Evolutionary conservation across 2,329 filamentous ascomycete species (phyloP), one percentile per base, ranked within the genome.

Genomic region (Colletotrichum sp.): DNA sequence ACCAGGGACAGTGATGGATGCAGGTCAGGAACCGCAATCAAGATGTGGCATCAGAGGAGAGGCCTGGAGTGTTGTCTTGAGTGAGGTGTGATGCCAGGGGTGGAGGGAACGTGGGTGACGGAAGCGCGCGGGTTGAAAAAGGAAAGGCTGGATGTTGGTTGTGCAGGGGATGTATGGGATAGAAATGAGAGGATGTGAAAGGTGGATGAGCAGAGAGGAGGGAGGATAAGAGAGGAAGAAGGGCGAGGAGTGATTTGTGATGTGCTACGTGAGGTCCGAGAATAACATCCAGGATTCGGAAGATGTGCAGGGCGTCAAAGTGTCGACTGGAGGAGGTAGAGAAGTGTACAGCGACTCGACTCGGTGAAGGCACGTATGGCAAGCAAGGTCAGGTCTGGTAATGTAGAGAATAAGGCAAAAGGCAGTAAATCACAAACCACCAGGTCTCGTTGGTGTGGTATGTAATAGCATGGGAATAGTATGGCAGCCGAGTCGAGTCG

Each of bases 261-360:
- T 76, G 70, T 73, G 73, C 65, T 15, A 73, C 70, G 57, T 68
- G 64, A 76, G 73, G 73, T 73, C 73, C 73, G 70, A 73, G 73
- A 73, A 76, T 76, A 76, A 76, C 70, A 73, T 65, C n/a, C 73
- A 73, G 63, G 21, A 70, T 72, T 67, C 52, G 62, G 69, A 36
- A 63, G 49, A 26, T 30, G 49, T 71, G 28, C 49, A 62, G 62
- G 67, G 32, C 26, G 70, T 72, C 69, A 30, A 72, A 69, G 64
- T 55, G 73, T 73, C 63, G 69, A 39, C 9, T 15, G 26, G 30
- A 21, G n/a, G 18, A 34, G 36, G 39, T 49, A 34, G 21, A 69
- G 10, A 60, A 24, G 44, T 39, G 34, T 57, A 62, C 21, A 32
- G 59, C 59, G 59, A 63, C 28, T 18, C 18, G 67, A 70, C 71